These are phyloP conservation scores for Tarenaya hassleriana DNA, from an alignment of 345 rosid genomes.

Conservation along the genomic window DNA sequence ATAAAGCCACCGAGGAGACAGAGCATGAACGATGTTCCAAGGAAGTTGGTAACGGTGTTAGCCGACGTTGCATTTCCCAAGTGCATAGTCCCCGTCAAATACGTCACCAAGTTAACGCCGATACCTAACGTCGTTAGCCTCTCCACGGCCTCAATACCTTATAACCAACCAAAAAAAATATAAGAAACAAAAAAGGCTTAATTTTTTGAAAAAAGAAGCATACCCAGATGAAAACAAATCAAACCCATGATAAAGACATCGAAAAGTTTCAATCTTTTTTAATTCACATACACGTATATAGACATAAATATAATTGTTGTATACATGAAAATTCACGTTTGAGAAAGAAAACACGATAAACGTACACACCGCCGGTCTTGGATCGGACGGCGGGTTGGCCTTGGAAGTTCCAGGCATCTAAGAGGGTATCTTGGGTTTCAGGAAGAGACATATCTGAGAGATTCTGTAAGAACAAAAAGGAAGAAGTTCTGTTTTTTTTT, in stretches of 20 bases:
- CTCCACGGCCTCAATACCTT: constrained; percentile 79
- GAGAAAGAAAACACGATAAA: not conserved
- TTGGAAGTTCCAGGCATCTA: constrained; percentile 90
- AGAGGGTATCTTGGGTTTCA: constrained; percentile 42
- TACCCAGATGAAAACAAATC: not conserved
- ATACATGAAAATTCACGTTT: no score
- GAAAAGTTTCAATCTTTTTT: not conserved
- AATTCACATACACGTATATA: not conserved
- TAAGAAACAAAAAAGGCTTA: not conserved
- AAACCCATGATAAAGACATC: not conserved
- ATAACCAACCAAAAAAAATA: constrained; percentile 3
- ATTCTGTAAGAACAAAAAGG: not conserved
- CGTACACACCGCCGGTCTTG: constrained; percentile 73
- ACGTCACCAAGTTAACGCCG: constrained; percentile 88
- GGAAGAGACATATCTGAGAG: constrained; percentile 39
- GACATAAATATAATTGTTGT: not conserved
- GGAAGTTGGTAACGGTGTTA: constrained; percentile 81
- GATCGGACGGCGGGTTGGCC: constrained; percentile 67
- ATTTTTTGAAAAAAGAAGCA: not conserved
- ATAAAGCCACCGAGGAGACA: constrained; percentile 89
- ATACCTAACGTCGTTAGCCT: constrained; percentile 90
- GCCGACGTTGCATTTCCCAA: constrained; percentile 81
- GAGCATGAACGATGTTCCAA: constrained; percentile 94
- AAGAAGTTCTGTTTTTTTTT: not conserved
- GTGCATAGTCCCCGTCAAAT: constrained; percentile 88